Conservation (phyloP, 768 basidiomycete species). For the Leccinellum luteum region DNA sequence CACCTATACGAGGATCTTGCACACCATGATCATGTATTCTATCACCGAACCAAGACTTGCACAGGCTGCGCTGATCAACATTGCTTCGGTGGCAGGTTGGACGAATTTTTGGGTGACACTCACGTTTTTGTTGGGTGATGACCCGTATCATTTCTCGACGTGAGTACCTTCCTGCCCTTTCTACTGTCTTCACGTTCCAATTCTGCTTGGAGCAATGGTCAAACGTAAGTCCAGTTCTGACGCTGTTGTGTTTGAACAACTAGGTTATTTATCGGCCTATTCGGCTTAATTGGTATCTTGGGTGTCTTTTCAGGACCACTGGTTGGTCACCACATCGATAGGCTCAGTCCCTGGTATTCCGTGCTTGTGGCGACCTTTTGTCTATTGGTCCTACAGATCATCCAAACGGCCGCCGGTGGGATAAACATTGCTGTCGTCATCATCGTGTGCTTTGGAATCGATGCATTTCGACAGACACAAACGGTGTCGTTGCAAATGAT, state of each 20-base stretch:
- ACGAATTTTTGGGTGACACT: constrained; percentile 40
- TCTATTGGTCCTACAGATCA: constrained; percentile 26
- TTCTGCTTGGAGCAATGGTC: neutral
- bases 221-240: neutral
- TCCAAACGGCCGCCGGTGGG: constrained; percentile 39
- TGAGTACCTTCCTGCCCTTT: constrained; percentile 6
- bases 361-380: constrained; percentile 35
- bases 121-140: constrained; percentile 44
- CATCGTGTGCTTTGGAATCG: constrained; percentile 40
- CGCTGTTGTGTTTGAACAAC: neutral
- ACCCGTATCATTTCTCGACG: constrained; percentile 40
- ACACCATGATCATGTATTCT: constrained; percentile 39
- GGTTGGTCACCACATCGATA: constrained; percentile 28
- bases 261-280: constrained; percentile 41
- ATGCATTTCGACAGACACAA: constrained; percentile 39
- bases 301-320: constrained; percentile 34
- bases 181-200: neutral
- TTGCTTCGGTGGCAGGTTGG: constrained; percentile 31
- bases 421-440: constrained; percentile 38
- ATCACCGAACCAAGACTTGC: constrained; percentile 42
- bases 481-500: constrained; percentile 35
- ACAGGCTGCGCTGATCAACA: constrained; percentile 30
- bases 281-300: constrained; percentile 45
- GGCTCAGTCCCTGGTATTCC: constrained; percentile 42
- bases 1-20: constrained; percentile 34